Conservation (phyloP, 2,329 filamentous ascomycete genomes). For the Phoma sp. region DNA sequence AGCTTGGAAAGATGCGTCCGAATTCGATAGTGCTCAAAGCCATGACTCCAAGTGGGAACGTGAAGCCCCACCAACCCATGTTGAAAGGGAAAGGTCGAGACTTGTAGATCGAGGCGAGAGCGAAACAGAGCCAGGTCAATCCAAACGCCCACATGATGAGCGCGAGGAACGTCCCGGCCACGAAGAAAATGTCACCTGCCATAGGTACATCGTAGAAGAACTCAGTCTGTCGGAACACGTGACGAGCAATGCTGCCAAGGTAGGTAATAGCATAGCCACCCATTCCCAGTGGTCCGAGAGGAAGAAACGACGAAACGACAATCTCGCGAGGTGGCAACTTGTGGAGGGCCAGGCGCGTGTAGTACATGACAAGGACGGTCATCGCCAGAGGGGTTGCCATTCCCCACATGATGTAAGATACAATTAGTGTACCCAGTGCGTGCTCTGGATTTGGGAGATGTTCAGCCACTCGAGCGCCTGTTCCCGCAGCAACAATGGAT, state of each 20-base stretch:
- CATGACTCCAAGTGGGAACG: conserved; percentile 65
- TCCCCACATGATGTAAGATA: conserved; percentile 72
- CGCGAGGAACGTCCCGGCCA: conserved; percentile 61
- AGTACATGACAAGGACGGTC: conserved; percentile 71
- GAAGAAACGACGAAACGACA: conserved; percentile 71
- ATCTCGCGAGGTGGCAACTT: conserved; percentile 70
- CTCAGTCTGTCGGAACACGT: conserved; percentile 50
- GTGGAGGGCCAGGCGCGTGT: conserved; percentile 70
- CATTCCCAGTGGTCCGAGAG: conserved; percentile 70
- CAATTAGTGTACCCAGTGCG: conserved; percentile 67
- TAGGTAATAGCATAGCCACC: conserved; percentile 67
- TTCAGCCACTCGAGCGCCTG: conserved; percentile 69
- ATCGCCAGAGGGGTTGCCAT: conserved; percentile 67
- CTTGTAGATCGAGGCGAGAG: conserved; percentile 56
- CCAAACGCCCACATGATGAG: conserved; percentile 65
- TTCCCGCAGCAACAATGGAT: conserved; percentile 68
- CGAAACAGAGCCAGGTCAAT: conserved; percentile 62
- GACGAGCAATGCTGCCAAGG: conserved; percentile 53
- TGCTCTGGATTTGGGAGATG: conserved; percentile 62
- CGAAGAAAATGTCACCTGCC: conserved; percentile 61
- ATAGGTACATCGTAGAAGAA: conserved; percentile 47
- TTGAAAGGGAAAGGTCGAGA: conserved; percentile 62
- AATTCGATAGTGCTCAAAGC: conserved; percentile 57
- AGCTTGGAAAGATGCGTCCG: conserved; percentile 59
- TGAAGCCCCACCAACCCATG: conserved; percentile 69